phyloP scores from a whole-genome alignment of 305 asterid genomes.

The Solanum hybrid region DNA sequence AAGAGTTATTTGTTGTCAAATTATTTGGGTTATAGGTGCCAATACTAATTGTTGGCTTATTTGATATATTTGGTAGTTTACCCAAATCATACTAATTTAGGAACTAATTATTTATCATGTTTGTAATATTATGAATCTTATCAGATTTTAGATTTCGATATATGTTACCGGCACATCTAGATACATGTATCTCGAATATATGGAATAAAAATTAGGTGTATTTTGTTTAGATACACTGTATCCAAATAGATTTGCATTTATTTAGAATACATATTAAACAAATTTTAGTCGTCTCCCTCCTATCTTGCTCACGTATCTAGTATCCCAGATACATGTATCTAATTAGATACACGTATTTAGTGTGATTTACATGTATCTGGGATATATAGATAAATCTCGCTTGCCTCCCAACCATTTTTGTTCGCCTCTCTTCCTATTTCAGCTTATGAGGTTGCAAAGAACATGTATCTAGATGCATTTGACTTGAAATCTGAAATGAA shows the following conservation, averaged over 20 bases:
- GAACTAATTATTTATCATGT: neutral
- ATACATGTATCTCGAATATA: neutral
- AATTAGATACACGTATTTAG: neutral
- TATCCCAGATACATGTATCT: no score
- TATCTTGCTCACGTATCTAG: neutral
- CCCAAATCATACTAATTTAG: no score
- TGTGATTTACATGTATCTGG: neutral
- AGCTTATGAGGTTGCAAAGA: neutral
- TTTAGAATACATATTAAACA: neutral
- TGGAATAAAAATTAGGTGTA: no score
- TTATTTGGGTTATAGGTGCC: neutral
- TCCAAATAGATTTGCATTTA: neutral
- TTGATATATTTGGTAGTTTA: neutral
- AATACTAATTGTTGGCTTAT: neutral
- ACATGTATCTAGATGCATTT: neutral
- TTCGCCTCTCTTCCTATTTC: neutral
- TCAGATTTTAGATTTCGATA: no score
- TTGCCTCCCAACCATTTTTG: neutral
- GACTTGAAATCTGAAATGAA: no score
- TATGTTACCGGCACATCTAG: neutral
- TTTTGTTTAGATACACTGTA: neutral
- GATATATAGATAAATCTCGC: no score
- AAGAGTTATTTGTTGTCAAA: neutral
- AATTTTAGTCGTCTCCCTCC: neutral
- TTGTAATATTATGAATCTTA: no score